Base-by-base conservation (phyloP, 2,329 filamentous ascomycete genomes). In the Venturiaceae sp. region DNA sequence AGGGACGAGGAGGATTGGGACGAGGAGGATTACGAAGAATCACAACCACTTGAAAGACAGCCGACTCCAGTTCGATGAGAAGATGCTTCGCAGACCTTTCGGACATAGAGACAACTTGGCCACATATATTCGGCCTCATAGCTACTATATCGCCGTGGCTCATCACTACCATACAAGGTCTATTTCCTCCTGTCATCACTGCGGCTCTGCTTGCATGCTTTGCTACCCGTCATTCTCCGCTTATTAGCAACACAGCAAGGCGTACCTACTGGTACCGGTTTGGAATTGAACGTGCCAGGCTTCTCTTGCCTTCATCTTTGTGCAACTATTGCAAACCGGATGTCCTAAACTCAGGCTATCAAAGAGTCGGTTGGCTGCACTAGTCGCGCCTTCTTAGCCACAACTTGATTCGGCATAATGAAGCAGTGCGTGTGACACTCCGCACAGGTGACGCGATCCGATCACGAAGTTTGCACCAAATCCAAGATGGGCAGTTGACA, bases 271-370 rank as follows among this genome's bases (percentile, higher is more conserved):
- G 88, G 89, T 0, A 86, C 88, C 59, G 82, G 89, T 53, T 83
- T 84, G 61, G 83, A 90, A 57, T 81, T 95, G 63, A 86, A 86
- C n/a, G 89, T 97, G 0, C 92, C 97, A 70, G 81, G 83, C 55
- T 96, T 90, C 73, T 97, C 95, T 74, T 97, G 81, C 83, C 37
- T 99, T 99, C 72, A 78, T 97, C 1, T 97, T 99, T 71, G 85
- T 96, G 47, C 92, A 97, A 69, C 82, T 97, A 53, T 97, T 99
- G n/a, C n/a, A n/a, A n/a, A n/a, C n/a, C n/a, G n/a, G n/a, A n/a
- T n/a, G n/a, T n/a, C n/a, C n/a, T n/a, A n/a, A n/a, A n/a, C n/a
- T n/a, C n/a, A n/a, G n/a, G n/a, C n/a, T n/a, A n/a, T n/a, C n/a
- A n/a, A n/a, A n/a, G n/a, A n/a, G n/a, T n/a, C n/a, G n/a, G n/a